Evolutionary conservation across 2,329 filamentous ascomycete species (phyloP).

Genomic region (Rachicladosporium sp.): DNA sequence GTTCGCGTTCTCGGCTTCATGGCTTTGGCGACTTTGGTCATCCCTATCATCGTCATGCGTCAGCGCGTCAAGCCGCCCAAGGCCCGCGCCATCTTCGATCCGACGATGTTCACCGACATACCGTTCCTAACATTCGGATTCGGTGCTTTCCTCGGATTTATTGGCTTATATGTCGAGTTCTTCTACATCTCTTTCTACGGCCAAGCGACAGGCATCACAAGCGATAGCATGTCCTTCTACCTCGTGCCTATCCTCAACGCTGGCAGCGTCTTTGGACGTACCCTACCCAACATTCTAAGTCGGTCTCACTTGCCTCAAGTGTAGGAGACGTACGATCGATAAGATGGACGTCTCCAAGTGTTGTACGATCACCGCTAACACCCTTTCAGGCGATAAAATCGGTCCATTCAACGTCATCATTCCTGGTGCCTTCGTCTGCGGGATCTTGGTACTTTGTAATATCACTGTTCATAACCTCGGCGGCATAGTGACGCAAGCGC

Average conservation of each 20-base stretch:
- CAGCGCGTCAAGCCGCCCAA: constrained; percentile 26
- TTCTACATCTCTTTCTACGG: constrained; percentile 32
- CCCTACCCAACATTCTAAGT: constrained; percentile 25
- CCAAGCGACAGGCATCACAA: constrained; percentile 18
- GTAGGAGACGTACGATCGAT: no score
- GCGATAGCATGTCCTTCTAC: constrained; percentile 28
- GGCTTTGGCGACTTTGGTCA: constrained; percentile 18
- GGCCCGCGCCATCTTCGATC: constrained; percentile 27
- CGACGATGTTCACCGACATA: constrained; percentile 27
- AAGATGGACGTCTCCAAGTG: no score
- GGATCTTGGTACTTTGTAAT: constrained; percentile 26
- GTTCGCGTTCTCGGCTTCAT: constrained; percentile 23
- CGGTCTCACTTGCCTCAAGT: no score
- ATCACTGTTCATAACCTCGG: constrained; percentile 23
- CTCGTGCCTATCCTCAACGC: constrained; percentile 32
- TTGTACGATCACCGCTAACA: no score
- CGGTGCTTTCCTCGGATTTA: constrained; percentile 26
- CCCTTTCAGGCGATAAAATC: constrained; percentile 20
- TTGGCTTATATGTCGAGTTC: constrained; percentile 28
- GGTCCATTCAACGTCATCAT: constrained; percentile 28
- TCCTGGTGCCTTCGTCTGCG: constrained; percentile 20
- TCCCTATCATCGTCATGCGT: constrained; percentile 21
- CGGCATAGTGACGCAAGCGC: constrained; percentile 23
- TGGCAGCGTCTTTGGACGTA: constrained; percentile 29
- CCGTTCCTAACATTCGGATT: constrained; percentile 27